Evolutionary conservation across 2,329 filamentous ascomycete genomes (phyloP), one percentile per base, ranked within the genome.

Genomic region (Coniochaeta sp.): DNA sequence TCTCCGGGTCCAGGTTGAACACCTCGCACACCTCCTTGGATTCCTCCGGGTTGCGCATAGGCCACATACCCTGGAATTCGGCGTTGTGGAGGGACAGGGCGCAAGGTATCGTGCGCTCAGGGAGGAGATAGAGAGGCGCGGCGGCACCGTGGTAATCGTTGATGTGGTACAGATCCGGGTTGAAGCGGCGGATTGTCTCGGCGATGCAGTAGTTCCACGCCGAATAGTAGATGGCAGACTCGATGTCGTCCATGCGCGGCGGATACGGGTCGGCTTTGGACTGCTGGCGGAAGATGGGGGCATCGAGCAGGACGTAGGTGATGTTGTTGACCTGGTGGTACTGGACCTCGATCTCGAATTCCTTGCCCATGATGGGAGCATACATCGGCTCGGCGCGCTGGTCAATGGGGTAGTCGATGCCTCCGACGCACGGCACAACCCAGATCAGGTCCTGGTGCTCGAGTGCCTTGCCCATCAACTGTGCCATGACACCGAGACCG

Each of bases 181-280:
- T 65, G 68, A 89, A 89, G 17, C 86, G 81, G 60, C 80, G 79
- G 64, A 88, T 81, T 1, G 84, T 74, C 64, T 86, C 79, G 8
- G 86, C 84, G 65, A 89, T 88, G 68, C 86, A 89, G 69, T 85
- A 83, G 64, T 89, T 89, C 86, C 86, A 89, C 2, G 84, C 85
- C 2, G 84, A 87, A 68, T 89, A 89, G 71, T 88, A 87, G 55
- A 89, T 83, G 14, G 86, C 86, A 63, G 81, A 85, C 63, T 87
- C 84, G 59, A 89, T 76, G 67, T 89, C 86, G 68, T 89, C 86
- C 86, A 89, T 89, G 34, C 86, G 81, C 40, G 84, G 76, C 17
- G 86, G 86, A 66, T 89, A 89, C 0, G 86, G 86, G 63, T 88
- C 83, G 22, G 80, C 74, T 65, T 82, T 82, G 2, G 81, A 82